Evolutionary conservation across 176 grass and related monocot species (phyloP).

Genomic region (Urochloa ruziziensis): DNA sequence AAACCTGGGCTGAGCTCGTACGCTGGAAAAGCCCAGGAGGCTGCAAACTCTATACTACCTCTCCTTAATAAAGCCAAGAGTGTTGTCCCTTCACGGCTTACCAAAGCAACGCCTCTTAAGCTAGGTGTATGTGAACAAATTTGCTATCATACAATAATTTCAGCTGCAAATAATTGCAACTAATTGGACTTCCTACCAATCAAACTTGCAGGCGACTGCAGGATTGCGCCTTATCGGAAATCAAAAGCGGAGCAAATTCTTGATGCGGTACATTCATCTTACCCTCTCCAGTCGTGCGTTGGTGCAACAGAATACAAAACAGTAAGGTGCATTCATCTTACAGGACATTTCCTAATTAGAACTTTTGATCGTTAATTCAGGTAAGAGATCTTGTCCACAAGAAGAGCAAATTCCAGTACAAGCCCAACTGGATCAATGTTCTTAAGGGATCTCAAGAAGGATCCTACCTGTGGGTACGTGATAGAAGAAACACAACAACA

Average conservation of each 20-base stretch:
- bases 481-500: neutral
- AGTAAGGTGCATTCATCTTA: no score
- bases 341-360: neutral
- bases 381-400: neutral
- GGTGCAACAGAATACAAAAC: no score
- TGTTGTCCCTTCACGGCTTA: neutral
- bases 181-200: neutral
- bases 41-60: conserved; percentile 2
- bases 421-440: neutral
- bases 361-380: neutral
- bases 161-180: neutral
- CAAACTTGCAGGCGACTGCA: neutral
- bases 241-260: neutral
- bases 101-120: neutral
- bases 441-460: neutral
- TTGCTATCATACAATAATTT: neutral
- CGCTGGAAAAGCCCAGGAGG: neutral
- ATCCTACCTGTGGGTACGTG: neutral
- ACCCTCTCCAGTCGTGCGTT: neutral
- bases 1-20: conserved; percentile 4
- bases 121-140: neutral
- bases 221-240: neutral
- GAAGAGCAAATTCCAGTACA: neutral
- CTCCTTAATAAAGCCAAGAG: neutral
- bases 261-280: neutral